These are phyloP conservation scores for Trichoderma breve DNA, from an alignment of 2,329 filamentous ascomycete genomes.

Conservation along the genomic window DNA sequence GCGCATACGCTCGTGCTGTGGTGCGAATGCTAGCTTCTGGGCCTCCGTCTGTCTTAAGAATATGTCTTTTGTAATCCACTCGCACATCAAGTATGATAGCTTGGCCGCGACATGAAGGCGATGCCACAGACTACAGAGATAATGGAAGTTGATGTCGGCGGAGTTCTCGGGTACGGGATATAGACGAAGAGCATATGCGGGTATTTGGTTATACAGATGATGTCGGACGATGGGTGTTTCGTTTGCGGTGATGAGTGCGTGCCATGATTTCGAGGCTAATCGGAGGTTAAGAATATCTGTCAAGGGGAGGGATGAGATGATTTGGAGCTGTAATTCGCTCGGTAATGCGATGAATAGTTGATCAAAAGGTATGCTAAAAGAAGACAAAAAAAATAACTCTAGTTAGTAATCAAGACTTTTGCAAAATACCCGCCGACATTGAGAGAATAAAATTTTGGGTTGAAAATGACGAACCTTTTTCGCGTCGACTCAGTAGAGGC, in stretches of 20 bases:
- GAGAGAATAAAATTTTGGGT: not conserved
- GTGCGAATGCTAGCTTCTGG: constrained; percentile 56
- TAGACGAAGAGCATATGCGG: constrained; percentile 57
- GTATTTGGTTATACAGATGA: constrained; percentile 59
- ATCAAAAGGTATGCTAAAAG: constrained; percentile 47
- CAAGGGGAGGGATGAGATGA: constrained; percentile 59
- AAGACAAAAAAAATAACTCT: not conserved
- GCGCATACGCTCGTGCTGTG: constrained; percentile 62
- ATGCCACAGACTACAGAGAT: constrained; percentile 65
- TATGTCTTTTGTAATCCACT: constrained; percentile 64
- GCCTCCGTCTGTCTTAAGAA: constrained; percentile 58
- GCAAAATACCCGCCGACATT: not conserved
- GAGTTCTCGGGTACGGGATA: constrained; percentile 53
- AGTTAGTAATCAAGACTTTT: constrained; percentile 23
- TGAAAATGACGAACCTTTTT: constrained; percentile 33
- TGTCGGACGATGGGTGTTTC: constrained; percentile 61
- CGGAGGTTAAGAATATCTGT: constrained; percentile 60
- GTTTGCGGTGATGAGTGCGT: constrained; percentile 58
- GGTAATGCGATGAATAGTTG: constrained; percentile 58
- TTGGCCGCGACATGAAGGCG: constrained; percentile 63
- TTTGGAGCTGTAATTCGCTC: constrained; percentile 61
- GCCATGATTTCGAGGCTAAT: constrained; percentile 57
- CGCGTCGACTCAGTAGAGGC: constrained; percentile 30
- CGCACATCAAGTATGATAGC: constrained; percentile 59
- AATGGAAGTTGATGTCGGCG: constrained; percentile 53